Base-by-base conservation (phyloP, 768 basidiomycete species). In the Rhizopogon vulgaris region DNA sequence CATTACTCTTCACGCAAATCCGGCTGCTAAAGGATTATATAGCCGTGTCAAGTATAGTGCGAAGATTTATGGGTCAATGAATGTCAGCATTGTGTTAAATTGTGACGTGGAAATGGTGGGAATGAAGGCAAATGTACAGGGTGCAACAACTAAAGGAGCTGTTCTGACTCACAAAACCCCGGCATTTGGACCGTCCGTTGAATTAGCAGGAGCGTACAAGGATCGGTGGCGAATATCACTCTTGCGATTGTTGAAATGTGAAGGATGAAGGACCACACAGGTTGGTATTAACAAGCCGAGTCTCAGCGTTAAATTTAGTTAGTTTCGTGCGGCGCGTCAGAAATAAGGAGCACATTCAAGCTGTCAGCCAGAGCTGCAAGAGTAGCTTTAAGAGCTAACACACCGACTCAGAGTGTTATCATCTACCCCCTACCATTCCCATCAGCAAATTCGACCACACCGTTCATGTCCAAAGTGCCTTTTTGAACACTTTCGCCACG, bases 401-500 rank as follows among this genome's bases (percentile, higher is more conserved):
- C 45, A 45, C 43, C 43, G 14, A 32, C 30, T 46, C 5, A 8
- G 14, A 46, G 14, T 22, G 30, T 46, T 14, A 8, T n/a, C 45
- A 34, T 46, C 18, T 34, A 46, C 45, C 32, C 22, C 22, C 14
- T 32, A 32, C 45, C 45, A 32, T 6, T 18, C 32, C 49, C 48
- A 55, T 72, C 71, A 15, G 67, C 56, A 52, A 79, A 80, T 57
- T 87, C 85, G 6, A 87, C 71, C 1, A 78, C 78, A 1, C 82
- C 84, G 37, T 61, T 55, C 5, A 69, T 68, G 52, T 77, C 77
- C 15, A 74, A 52, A 54, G 68, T 69, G 45, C 83, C 82, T 54
- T 75, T 69, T 49, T 64, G 73, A 25, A 95, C 84, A 41, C 69
- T 74, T 70, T 97, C 93, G 1, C 95, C 95, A 49, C 84, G 86